Conservation (phyloP, 2,329 filamentous ascomycete genomes). For the Drechslerella coelobrocha region DNA sequence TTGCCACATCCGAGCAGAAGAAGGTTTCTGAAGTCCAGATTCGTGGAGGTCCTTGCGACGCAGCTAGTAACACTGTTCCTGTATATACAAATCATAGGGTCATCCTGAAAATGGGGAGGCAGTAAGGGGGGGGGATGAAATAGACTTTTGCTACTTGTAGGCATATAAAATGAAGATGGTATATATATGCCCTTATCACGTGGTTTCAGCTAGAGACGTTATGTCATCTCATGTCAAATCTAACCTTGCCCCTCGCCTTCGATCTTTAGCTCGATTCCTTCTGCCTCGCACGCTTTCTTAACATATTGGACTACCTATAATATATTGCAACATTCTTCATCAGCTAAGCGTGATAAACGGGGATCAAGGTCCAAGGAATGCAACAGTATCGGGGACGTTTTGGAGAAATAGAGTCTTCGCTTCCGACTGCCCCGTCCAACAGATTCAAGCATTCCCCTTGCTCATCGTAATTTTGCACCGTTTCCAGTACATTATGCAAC, state of each 20-base stretch:
- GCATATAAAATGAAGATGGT: background rate
- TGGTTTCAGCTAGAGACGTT: constrained; percentile 13
- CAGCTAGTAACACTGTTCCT: background rate
- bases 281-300: constrained; percentile 35
- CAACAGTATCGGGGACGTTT: background rate
- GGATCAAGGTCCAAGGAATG: constrained; percentile 9
- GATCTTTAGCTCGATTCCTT: constrained; percentile 46
- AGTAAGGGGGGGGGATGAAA: background rate
- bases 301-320: constrained; percentile 48
- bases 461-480: constrained; percentile 43
- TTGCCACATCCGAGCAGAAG: background rate
- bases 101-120: too few species aligned
- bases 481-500: constrained; percentile 22
- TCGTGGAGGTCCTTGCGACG: background rate
- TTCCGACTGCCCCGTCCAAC: constrained; percentile 7
- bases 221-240: constrained; percentile 1
- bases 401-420: background rate
- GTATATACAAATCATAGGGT: background rate
- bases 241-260: constrained; percentile 41
- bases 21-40: background rate
- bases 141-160: background rate
- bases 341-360: constrained; percentile 14
- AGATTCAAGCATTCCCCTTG: constrained; percentile 12
- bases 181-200: background rate
- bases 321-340: constrained; percentile 15